Percentiles rank a stretch among this genome's conserved stretches.
Conservation (phyloP, 2,329 filamentous ascomycete genomes). For the Pestalotiopsis sp. region DNA sequence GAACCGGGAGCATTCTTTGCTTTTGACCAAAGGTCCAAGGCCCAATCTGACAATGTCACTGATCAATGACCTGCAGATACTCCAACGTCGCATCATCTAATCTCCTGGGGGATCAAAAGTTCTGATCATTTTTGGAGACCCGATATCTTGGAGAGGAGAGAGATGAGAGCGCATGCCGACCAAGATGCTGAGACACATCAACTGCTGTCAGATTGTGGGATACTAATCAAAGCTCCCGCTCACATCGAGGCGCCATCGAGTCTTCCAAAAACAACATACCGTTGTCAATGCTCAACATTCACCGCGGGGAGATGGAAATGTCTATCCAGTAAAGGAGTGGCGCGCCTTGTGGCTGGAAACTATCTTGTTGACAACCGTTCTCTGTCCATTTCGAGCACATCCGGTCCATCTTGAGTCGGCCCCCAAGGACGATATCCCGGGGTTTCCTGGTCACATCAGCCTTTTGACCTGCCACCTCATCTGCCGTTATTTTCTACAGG, state of each 20-base stretch:
- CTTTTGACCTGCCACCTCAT: not conserved
- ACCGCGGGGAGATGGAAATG: not conserved
- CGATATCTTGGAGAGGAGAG: not conserved
- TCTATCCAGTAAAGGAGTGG: not conserved
- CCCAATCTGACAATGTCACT: not conserved
- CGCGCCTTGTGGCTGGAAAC: not conserved
- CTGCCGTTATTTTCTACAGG: not conserved
- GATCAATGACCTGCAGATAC: not conserved
- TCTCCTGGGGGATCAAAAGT: not conserved
- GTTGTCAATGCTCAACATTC: not conserved
- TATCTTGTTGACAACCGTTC: not conserved
- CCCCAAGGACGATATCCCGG: not conserved
- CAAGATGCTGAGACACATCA: not conserved
- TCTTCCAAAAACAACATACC: not conserved
- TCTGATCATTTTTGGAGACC: not conserved
- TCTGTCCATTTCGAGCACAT: not conserved
- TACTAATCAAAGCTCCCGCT: not conserved
- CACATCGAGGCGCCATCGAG: not conserved
- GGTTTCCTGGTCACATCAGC: not conserved
- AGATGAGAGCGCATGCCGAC: not conserved
- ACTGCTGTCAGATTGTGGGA: not conserved
- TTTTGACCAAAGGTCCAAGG: not conserved
- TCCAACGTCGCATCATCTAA: not conserved
- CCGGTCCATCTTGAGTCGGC: not conserved
- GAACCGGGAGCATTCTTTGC: not conserved